Conservation (phyloP, 495 filamentous ascomycete species). For the Xylaria telfairii region DNA sequence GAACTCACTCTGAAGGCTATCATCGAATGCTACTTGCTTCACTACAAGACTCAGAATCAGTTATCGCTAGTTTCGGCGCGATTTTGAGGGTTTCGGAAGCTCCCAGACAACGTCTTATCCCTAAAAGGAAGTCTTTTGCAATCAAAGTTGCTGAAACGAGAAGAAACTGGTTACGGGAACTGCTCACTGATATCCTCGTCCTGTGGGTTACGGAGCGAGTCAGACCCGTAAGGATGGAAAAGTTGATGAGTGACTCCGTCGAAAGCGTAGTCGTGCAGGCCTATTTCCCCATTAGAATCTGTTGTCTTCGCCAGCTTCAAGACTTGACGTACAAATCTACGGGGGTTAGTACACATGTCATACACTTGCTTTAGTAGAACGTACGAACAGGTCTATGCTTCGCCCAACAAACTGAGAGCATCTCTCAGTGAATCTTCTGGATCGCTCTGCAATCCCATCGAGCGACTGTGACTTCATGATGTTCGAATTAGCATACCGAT, state of each 20-base stretch:
- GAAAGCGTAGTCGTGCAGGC: slow-evolving; percentile 67
- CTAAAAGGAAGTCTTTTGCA: no score
- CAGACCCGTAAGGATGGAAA: slow-evolving; percentile 65
- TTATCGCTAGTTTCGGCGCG: no score
- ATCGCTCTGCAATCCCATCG: slow-evolving; percentile 60
- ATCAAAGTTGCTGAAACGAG: no score
- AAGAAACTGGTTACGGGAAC: no score
- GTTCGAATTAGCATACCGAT: slow-evolving; percentile 72
- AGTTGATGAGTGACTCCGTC: slow-evolving; percentile 70
- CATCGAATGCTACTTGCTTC: slow-evolving; percentile 68
- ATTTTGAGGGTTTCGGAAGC: no score
- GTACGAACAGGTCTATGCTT: slow-evolving; percentile 64
- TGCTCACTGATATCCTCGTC: slow-evolving; percentile 66
- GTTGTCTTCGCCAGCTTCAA: neutral
- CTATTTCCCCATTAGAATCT: slow-evolving; percentile 27
- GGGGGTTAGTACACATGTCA: neutral
- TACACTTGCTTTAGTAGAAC: slow-evolving; percentile 25
- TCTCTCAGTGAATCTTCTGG: slow-evolving; percentile 56
- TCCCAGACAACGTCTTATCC: no score
- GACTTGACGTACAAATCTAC: slow-evolving; percentile 27
- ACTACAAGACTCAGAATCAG: no score
- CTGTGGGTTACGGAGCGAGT: slow-evolving; percentile 55
- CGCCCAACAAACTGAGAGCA: slow-evolving; percentile 50
- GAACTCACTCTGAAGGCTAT: slow-evolving; percentile 64
- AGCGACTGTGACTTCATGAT: slow-evolving; percentile 60